A percentile compares a stretch with the other conserved stretches of the same genome.
phyloP scores from a whole-genome alignment of 1,139 yeast genomes.

The Geotrichum carabidarum region DNA sequence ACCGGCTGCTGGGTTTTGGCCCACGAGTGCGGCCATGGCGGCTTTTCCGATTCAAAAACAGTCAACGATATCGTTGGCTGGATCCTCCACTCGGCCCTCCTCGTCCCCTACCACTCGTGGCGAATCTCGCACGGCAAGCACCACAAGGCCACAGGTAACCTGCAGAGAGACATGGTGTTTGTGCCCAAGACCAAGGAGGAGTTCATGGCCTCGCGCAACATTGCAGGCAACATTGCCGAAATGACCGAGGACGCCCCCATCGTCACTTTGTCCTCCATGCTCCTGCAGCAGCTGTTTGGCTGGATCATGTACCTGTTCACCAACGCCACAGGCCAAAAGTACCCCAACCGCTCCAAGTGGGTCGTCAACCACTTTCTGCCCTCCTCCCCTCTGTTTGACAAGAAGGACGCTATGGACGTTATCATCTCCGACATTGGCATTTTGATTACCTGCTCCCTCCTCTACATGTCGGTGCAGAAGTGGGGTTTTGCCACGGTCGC shows the following conservation, averaged over 20 bases:
- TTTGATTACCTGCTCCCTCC: constrained; percentile 46
- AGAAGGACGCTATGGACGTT: constrained; percentile 63
- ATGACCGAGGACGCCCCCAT: constrained; percentile 71
- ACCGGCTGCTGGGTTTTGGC: constrained; percentile 84
- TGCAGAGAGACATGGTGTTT: constrained; percentile 77
- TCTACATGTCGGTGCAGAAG: constrained; percentile 59
- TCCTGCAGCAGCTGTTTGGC: constrained; percentile 73
- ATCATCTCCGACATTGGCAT: constrained; percentile 71
- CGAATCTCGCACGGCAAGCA: constrained; percentile 76
- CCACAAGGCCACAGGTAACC: constrained; percentile 82
- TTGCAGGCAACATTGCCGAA: constrained; percentile 45
- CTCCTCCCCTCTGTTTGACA: constrained; percentile 64
- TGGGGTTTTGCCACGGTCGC: constrained; percentile 61
- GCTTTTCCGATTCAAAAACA: constrained; percentile 64
- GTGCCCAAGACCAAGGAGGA: constrained; percentile 63
- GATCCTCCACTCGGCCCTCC: constrained; percentile 69
- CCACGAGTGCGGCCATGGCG: constrained; percentile 88
- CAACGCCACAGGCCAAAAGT: constrained; percentile 74
- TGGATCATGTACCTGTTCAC: constrained; percentile 60
- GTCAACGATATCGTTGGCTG: constrained; percentile 77
- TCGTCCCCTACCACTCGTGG: constrained; percentile 87
- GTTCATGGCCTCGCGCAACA: constrained; percentile 40
- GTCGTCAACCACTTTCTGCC: constrained; percentile 66
- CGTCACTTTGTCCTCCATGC: constrained; percentile 48
- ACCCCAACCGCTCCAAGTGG: constrained; percentile 49